Evolutionary conservation across 2,329 filamentous ascomycete genomes (phyloP).

Genomic region (Aciculosporium take): DNA sequence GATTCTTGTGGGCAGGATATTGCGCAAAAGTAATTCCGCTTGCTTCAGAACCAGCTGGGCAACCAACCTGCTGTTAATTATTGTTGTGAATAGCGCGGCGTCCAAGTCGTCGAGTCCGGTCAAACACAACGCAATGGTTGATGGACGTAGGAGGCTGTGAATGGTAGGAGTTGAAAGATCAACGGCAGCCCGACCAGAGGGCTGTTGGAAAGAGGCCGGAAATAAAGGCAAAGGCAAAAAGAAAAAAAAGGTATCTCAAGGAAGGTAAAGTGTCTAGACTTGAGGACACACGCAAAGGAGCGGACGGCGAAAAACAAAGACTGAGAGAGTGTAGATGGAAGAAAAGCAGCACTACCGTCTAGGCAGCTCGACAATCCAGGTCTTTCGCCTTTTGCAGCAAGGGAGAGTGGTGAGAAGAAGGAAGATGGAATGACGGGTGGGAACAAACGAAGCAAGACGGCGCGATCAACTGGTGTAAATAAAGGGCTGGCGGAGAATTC

Average conservation of each 20-base stretch:
- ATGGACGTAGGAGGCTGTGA: not conserved
- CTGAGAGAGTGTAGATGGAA: constrained; percentile 3
- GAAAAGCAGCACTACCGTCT: constrained; percentile 5
- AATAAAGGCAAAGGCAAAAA: not conserved
- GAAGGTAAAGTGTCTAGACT: constrained; percentile 7
- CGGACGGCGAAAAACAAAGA: not conserved
- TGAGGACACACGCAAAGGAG: constrained; percentile 6
- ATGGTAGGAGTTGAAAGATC: not conserved
- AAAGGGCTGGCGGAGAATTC: not conserved
- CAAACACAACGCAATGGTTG: not conserved
- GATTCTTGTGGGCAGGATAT: not conserved
- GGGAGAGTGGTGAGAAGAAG: not conserved
- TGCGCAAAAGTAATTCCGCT: constrained; percentile 1
- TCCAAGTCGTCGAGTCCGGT: not conserved
- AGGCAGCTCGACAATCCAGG: constrained; percentile 7
- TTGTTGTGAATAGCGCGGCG: not conserved
- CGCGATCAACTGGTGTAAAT: constrained; percentile 2
- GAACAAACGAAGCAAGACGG: not conserved
- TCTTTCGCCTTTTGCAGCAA: constrained; percentile 2
- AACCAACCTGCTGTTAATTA: constrained; percentile 5
- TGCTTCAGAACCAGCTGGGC: constrained; percentile 13
- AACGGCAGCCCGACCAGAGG: not conserved
- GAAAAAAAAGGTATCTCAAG: constrained; percentile 1
- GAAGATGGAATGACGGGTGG: constrained; percentile 1
- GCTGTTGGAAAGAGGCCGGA: not conserved